Conservation (phyloP, 202 grass and related monocot species). For the Bolboschoenoplectus hybrid region DNA sequence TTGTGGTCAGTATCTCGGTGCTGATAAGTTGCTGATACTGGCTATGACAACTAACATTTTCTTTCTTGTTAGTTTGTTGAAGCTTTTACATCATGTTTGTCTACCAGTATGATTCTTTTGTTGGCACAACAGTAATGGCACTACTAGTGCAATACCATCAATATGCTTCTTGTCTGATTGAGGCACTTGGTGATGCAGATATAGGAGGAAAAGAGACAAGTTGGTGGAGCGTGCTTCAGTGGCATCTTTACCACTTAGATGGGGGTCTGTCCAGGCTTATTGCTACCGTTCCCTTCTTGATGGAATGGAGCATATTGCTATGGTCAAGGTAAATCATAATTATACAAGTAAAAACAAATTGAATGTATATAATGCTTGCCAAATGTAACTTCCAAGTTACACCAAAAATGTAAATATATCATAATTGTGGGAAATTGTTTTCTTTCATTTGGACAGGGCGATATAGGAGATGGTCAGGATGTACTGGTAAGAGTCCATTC, state of each 20-base stretch:
- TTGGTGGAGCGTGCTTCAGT: slow-evolving; percentile 86
- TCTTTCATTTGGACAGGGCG: slow-evolving; percentile 59
- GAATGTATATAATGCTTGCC: slow-evolving; percentile 15
- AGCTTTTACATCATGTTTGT: neutral
- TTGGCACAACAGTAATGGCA: neutral
- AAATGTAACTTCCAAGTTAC: slow-evolving; percentile 30
- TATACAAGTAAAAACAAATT: slow-evolving; percentile 7
- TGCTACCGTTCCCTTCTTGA: slow-evolving; percentile 89
- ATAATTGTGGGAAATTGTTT: slow-evolving; percentile 17
- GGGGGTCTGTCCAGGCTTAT: slow-evolving; percentile 69
- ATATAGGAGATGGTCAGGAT: slow-evolving; percentile 92
- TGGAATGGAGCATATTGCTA: slow-evolving; percentile 99
- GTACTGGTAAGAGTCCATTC: slow-evolving; percentile 90
- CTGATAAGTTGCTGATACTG: neutral
- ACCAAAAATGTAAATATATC: slow-evolving; percentile 18
- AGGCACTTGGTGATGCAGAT: slow-evolving; percentile 51
- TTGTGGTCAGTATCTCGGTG: neutral
- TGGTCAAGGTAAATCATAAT: slow-evolving; percentile 73
- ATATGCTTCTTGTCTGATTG: slow-evolving; percentile 8
- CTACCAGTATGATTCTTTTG: slow-evolving; percentile 15
- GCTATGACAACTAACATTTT: neutral
- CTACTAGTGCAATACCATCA: neutral
- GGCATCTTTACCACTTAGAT: slow-evolving; percentile 77
- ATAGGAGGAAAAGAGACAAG: slow-evolving; percentile 94
- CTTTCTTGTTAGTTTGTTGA: neutral